Evolutionary conservation across 1,284 basidiomycete species (phyloP), one percentile per base, ranked within the genome.

Genomic region (Gomphus sp.): DNA sequence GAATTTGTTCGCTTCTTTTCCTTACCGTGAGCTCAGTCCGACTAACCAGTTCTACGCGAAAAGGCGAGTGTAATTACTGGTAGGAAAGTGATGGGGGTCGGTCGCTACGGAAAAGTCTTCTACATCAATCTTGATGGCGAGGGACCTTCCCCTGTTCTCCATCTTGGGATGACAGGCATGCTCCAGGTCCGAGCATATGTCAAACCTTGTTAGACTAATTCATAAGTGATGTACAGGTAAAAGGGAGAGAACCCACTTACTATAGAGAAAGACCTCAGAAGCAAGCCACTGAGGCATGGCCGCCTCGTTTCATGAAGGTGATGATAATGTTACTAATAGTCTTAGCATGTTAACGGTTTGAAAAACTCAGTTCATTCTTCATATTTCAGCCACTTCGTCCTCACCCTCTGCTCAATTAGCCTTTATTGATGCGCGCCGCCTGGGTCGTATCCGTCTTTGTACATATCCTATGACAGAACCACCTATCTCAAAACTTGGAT

Each of bases 141-240:
- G 25, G 87, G 87, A 0, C 74, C 75, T 66, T 71, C 80, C 63
- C 89, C 88, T 3, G 84, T 91, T 4, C 73, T 91, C 60, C 89
- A 91, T 68, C 89, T 91, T 64, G 89, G 89, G 2, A 91, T 91
- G 89, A 91, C 88, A 2, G 89, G 89, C 9, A 84, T 85, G 82
- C 74, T 92, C 41, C 84, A 88, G 73, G 86, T 87, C 62, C 59
- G 69, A 34, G 6, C 61, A 51, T 18, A n/a, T 16, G 34, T 55
- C 52, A 28, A 62, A 59, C 43, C 58, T 59, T 4, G 56, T 59
- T 37, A 50, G 12, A 51, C 36, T 34, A 22, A 39, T 31, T 28
- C 22, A 9, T 48, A 16, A 37, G 22, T 22, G 22, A 16, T 52
- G 41, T 43, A 39, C 59, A 89, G 84, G 73, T 90, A 9, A 83